A percentile compares a stretch with the other conserved stretches of the same genome.
Evolutionary conservation across 495 filamentous ascomycete genomes (phyloP).

Genomic region (Aspergillus avenaceus): DNA sequence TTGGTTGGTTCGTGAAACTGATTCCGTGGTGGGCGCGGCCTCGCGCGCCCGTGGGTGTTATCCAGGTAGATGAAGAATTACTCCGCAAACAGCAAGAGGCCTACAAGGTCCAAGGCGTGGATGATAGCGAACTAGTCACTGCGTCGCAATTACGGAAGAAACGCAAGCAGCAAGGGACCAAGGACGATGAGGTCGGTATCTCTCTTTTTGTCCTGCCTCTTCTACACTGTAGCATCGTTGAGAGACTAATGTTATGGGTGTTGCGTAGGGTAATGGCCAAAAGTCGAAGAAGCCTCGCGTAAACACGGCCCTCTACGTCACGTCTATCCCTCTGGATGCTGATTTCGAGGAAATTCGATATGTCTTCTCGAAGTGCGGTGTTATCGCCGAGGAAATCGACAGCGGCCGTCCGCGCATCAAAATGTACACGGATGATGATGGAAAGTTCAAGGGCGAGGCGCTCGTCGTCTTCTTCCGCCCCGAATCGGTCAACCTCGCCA

Average conservation of each 20-base stretch:
- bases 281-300: slow-evolving; percentile 62
- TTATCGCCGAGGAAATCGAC: slow-evolving; percentile 93
- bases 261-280: slow-evolving; percentile 33
- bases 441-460: slow-evolving; percentile 88
- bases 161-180: slow-evolving; percentile 54
- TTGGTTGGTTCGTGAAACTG: slow-evolving; percentile 31
- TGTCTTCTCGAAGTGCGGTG: slow-evolving; percentile 81
- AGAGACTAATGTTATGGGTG: not conserved
- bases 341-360: slow-evolving; percentile 74
- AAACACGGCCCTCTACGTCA: slow-evolving; percentile 90
- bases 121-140: slow-evolving; percentile 53
- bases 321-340: slow-evolving; percentile 73
- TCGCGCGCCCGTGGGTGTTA: slow-evolving; percentile 22
- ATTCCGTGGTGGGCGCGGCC: slow-evolving; percentile 28
- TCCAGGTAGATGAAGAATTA: slow-evolving; percentile 73
- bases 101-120: slow-evolving; percentile 66
- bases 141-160: slow-evolving; percentile 67
- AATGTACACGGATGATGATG: slow-evolving; percentile 79
- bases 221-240: slow-evolving; percentile 18
- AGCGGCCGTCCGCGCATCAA: slow-evolving; percentile 82
- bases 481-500: slow-evolving; percentile 83
- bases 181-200: slow-evolving; percentile 56
- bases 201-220: not conserved
- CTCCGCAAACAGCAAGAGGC: slow-evolving; percentile 72
- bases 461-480: slow-evolving; percentile 92